These are phyloP conservation scores for Lobosporangium transversale DNA, from an alignment of 192 early-diverging fungal genomes.

Conservation along the genomic window DNA sequence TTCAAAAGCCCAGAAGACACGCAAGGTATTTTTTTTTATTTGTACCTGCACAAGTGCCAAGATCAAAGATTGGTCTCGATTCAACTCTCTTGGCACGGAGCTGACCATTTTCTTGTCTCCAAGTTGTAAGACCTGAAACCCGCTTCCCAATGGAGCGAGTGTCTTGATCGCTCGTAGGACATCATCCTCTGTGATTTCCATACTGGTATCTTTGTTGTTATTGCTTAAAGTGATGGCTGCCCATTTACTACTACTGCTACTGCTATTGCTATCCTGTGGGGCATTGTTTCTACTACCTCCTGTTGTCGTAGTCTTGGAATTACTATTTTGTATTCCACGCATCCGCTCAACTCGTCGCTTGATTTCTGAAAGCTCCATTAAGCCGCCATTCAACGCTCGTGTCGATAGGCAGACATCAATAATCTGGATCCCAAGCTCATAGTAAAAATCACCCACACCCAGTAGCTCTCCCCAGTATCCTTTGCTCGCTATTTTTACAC, in stretches of 20 bases:
- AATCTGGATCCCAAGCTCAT: constrained; percentile 93
- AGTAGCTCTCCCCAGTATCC: constrained; percentile 95
- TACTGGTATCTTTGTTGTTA: constrained; percentile 23
- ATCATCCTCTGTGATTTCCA: constrained; percentile 76
- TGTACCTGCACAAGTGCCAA: constrained; percentile 81
- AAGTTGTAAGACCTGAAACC: constrained; percentile 86
- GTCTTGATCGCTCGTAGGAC: constrained; percentile 86
- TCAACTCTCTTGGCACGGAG: constrained; percentile 90
- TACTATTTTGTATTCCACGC: no score
- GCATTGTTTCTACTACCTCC: no score
- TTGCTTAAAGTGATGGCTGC: no score
- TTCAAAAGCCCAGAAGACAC: neutral
- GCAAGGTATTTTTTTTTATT: no score
- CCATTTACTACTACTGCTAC: constrained; percentile 22
- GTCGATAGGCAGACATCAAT: constrained; percentile 91
- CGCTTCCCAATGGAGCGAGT: constrained; percentile 86
- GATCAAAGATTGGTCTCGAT: constrained; percentile 79
- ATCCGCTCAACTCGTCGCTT: constrained; percentile 72
- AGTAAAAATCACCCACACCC: constrained; percentile 98
- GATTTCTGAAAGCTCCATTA: constrained; percentile 89
- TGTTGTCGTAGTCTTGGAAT: no score
- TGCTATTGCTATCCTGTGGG: neutral
- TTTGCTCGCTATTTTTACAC: constrained; percentile 77
- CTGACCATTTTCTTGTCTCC: constrained; percentile 86
- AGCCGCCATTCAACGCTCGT: constrained; percentile 85